Percentiles rank a stretch among this genome's conserved stretches.
Evolutionary conservation across 306 rosid genomes (phyloP).

Genomic region (Citrullus mucosospermus): DNA sequence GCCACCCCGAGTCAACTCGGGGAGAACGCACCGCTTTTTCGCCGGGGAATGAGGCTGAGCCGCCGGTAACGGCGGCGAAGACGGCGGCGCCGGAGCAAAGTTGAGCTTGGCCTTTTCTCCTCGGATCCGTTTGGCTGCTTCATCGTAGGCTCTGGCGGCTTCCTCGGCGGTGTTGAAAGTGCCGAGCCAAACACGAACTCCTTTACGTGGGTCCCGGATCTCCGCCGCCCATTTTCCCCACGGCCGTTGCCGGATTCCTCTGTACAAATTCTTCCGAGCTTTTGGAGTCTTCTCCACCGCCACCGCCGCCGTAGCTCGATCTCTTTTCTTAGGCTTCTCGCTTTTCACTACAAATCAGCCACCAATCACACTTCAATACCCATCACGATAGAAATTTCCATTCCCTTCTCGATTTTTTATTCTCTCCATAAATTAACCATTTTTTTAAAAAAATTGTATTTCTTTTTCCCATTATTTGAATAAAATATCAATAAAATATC

Average conservation of each 20-base stretch:
- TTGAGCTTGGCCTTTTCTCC: slow-evolving; percentile 91
- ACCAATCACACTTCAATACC: background rate
- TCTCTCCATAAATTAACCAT: too few species aligned
- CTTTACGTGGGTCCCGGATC: slow-evolving; percentile 84
- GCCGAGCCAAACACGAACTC: slow-evolving; percentile 90
- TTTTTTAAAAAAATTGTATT: background rate
- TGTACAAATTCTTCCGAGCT: slow-evolving; percentile 55
- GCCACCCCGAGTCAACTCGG: background rate
- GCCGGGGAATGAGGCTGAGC: background rate
- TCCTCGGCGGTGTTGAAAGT: slow-evolving; percentile 77
- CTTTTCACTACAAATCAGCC: background rate
- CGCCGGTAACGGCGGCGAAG: background rate
- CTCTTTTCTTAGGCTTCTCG: background rate
- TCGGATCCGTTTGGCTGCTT: slow-evolving; percentile 72
- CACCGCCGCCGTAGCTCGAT: background rate
- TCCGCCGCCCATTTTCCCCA: slow-evolving; percentile 99
- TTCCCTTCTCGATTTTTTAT: background rate
- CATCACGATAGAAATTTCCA: background rate
- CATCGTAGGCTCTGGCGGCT: slow-evolving; percentile 79
- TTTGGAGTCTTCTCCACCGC: background rate
- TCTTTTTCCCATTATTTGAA: background rate
- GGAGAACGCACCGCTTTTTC: slow-evolving; percentile 35
- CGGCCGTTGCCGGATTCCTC: slow-evolving; percentile 94
- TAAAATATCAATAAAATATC: background rate
- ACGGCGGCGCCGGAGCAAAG: slow-evolving; percentile 16